Conservation (phyloP, 345 rosid genomes). For the Eucalyptus guilfoylei region DNA sequence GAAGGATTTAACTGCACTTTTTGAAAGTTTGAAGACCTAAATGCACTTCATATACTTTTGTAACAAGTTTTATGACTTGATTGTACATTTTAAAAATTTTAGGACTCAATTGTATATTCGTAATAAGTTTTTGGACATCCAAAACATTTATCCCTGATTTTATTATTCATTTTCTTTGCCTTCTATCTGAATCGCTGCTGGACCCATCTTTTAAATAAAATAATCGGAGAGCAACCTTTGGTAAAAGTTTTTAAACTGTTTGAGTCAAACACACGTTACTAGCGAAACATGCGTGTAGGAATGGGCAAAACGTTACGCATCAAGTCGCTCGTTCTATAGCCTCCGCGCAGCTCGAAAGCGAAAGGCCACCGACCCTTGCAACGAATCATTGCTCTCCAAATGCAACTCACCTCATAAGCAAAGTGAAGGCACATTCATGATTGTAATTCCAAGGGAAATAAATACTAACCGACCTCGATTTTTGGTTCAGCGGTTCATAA, state of each 20-base stretch:
- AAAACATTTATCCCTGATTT: too few relatives aligned
- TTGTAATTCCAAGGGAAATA: not conserved
- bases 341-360: not conserved
- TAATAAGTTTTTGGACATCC: too few relatives aligned
- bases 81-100: too few relatives aligned
- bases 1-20: accelerated
- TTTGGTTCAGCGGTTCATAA: accelerated
- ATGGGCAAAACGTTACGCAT: not conserved
- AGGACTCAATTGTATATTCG: accelerated
- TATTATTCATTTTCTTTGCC: not conserved
- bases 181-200: not conserved
- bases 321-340: not conserved
- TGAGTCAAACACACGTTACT: not conserved
- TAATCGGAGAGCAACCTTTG: not conserved
- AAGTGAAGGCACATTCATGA: not conserved
- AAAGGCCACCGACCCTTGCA: not conserved
- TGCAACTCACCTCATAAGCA: not conserved
- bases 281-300: not conserved
- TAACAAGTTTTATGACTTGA: accelerated
- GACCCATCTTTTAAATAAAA: not conserved
- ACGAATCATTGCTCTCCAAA: not conserved
- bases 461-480: not conserved
- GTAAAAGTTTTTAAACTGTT: not conserved
- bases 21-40: accelerated
- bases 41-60: accelerated